These are phyloP conservation scores for Pythium apleroticum DNA, from an alignment of 352 stramenopile species.

Conservation along the genomic window DNA sequence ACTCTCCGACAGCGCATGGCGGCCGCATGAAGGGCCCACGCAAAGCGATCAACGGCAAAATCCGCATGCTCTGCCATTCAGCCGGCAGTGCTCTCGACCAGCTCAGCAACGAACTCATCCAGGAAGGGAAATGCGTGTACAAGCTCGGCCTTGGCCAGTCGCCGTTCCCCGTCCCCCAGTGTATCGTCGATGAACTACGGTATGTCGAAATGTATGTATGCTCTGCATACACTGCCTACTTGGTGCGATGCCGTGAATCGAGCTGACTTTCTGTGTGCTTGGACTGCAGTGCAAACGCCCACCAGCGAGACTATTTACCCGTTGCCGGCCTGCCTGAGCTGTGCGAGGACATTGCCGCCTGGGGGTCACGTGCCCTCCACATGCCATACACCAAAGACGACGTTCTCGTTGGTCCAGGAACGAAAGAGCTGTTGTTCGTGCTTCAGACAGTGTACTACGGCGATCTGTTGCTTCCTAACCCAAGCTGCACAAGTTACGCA, in stretches of 20 bases:
- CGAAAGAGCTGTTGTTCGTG: conserved; percentile 88
- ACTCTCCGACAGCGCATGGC: not conserved
- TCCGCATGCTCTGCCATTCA: conserved; percentile 81
- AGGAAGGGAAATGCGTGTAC: conserved; percentile 78
- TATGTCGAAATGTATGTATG: conserved; percentile 42
- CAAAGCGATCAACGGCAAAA: conserved; percentile 87
- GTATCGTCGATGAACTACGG: conserved; percentile 85
- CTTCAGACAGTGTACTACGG: conserved; percentile 88
- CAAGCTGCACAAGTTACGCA: conserved; percentile 85
- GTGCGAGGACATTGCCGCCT: conserved; percentile 75
- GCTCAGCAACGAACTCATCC: conserved; percentile 85
- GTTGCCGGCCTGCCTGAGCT: conserved; percentile 74
- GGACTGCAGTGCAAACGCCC: conserved; percentile 58
- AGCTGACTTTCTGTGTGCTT: not conserved
- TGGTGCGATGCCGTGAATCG: not conserved
- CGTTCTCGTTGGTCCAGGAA: conserved; percentile 85
- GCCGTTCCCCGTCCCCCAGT: conserved; percentile 85
- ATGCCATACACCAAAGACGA: conserved; percentile 72
- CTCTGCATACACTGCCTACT: conserved; percentile 6
- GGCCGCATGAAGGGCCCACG: conserved; percentile 46
- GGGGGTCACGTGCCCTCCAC: conserved; percentile 55
- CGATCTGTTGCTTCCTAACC: conserved; percentile 80
- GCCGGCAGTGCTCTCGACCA: conserved; percentile 80
- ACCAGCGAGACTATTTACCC: conserved; percentile 82
- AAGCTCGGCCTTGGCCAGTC: conserved; percentile 85